Percentiles rank a stretch among this genome's conserved stretches.
These are phyloP conservation scores for Backusella luteola DNA, from an alignment of 192 early-diverging fungal species.

Conservation along the genomic window DNA sequence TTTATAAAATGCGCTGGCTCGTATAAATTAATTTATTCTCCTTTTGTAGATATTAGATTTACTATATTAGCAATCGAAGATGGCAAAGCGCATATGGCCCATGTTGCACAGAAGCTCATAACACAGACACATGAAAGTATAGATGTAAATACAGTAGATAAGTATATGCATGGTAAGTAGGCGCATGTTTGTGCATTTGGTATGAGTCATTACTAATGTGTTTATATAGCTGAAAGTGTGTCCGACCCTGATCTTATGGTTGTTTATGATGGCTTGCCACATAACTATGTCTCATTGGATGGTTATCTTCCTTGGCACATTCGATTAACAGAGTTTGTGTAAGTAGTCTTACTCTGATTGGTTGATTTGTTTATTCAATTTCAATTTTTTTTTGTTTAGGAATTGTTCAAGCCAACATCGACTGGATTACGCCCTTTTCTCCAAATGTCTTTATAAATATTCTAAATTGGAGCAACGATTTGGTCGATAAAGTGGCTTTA, in stretches of 20 bases:
- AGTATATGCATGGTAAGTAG: slow-evolving; percentile 47
- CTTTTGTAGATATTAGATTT: slow-evolving; percentile 16
- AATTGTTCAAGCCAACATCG: not conserved
- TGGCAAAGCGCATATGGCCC: slow-evolving; percentile 12
- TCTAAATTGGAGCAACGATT: slow-evolving; percentile 20
- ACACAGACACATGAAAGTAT: slow-evolving; percentile 9
- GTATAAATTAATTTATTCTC: not conserved
- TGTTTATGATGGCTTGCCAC: slow-evolving; percentile 33
- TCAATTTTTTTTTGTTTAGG: not conserved
- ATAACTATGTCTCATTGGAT: slow-evolving; percentile 33
- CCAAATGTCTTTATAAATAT: slow-evolving; percentile 11
- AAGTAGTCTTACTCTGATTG: not conserved
- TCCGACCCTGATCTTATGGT: slow-evolving; percentile 34
- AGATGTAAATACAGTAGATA: slow-evolving; percentile 44
- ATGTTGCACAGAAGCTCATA: not conserved
- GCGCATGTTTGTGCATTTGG: not conserved
- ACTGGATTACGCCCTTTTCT: slow-evolving; percentile 14
- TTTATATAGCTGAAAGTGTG: not conserved
- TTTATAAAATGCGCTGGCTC: not conserved
- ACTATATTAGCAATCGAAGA: slow-evolving; percentile 6
- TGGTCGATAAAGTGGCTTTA: slow-evolving; percentile 12
- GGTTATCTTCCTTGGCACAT: slow-evolving; percentile 37
- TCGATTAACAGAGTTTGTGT: slow-evolving; percentile 31
- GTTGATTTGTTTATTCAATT: not conserved
- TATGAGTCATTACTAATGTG: slow-evolving; percentile 7